These are phyloP conservation scores for Penicillium diatomitis DNA, from an alignment of 495 filamentous ascomycete genomes.

Conservation along the genomic window DNA sequence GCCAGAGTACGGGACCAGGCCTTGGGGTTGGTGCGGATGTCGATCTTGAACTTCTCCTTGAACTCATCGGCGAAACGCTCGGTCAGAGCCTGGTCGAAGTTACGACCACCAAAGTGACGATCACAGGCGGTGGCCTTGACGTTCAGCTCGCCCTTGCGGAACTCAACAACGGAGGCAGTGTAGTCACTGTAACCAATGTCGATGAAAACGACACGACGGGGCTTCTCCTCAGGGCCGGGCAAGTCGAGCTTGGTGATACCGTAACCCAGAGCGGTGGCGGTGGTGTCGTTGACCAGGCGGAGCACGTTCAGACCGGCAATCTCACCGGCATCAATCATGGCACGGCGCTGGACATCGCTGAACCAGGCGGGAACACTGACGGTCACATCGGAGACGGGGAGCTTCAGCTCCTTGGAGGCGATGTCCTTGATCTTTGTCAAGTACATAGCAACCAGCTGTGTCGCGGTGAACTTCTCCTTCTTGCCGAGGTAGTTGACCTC, in stretches of 20 bases:
- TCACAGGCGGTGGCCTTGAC: constrained; percentile 92
- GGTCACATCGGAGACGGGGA: constrained; percentile 91
- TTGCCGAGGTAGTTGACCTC: constrained; percentile 90
- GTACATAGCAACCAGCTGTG: constrained; percentile 90
- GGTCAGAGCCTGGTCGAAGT: constrained; percentile 90
- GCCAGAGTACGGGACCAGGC: constrained; percentile 76
- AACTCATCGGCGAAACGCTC: constrained; percentile 95
- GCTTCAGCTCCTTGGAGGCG: constrained; percentile 75
- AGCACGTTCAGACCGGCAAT: constrained; percentile 90
- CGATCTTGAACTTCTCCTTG: constrained; percentile 83
- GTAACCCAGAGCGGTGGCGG: constrained; percentile 89
- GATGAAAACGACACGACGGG: constrained; percentile 81
- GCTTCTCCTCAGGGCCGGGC: constrained; percentile 82
- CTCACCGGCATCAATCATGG: constrained; percentile 85
- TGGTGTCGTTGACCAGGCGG: constrained; percentile 96
- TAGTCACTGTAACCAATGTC: constrained; percentile 97
- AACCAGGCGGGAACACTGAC: constrained; percentile 96
- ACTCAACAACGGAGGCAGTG: constrained; percentile 88
- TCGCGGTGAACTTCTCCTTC: constrained; percentile 87
- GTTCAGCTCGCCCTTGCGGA: constrained; percentile 91
- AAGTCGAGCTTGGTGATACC: constrained; percentile 97
- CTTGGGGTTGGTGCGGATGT: constrained; percentile 83
- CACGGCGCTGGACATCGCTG: constrained; percentile 84
- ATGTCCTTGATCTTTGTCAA: constrained; percentile 88
- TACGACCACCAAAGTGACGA: constrained; percentile 92